Evolutionary conservation across 495 filamentous ascomycete genomes (phyloP), one percentile per base, ranked within the genome.

Genomic region (Penicillium ochrochloron): DNA sequence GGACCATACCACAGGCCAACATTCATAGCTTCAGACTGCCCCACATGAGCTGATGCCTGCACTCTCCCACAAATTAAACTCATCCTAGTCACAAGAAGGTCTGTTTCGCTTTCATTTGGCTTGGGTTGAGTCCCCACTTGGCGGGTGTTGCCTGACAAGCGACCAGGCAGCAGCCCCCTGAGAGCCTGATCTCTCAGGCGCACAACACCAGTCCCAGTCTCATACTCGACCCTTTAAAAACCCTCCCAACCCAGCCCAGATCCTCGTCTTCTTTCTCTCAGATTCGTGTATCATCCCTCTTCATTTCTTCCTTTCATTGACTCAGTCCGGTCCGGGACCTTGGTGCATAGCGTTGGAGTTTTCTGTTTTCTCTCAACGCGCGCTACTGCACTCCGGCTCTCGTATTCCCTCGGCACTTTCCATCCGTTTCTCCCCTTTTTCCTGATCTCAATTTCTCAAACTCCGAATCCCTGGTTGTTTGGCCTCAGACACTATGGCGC

Each of bases 401-500:
- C 56, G 56, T 42, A 58, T 34, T 58, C 21, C 34, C 55, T 37
- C 31, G n/a, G 41, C 57, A 6, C 12, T 35, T 12, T 4, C n/a
- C 37, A 15, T 39, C 34, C 34, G 11, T 21, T 27, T 52, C 9
- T 33, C 57, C 50, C 48, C 51, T 23, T n/a, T 25, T 5, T 42
- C 56, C 57, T 21, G 31, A 41, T 2, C 39, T 57, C 15, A 35
- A 33, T 53, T 4, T 53, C 25, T 21, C 11, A 35, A 19, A 44
- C 19, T 39, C 33, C 9, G 7, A 4, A 5, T 56, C 7, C 7
- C 23, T 29, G 23, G 41, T 14, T 1, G 8, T 19, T 60, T 57
- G 9, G 10, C 9, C 19, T 2, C 44, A 48, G 10, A 23, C 44
- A 25, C 41, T 35, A 81, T 80, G 76, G 65, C 73, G 10, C 60